Base-by-base conservation (phyloP, 1,284 basidiomycete species). In the Moniliophthora roreri region DNA sequence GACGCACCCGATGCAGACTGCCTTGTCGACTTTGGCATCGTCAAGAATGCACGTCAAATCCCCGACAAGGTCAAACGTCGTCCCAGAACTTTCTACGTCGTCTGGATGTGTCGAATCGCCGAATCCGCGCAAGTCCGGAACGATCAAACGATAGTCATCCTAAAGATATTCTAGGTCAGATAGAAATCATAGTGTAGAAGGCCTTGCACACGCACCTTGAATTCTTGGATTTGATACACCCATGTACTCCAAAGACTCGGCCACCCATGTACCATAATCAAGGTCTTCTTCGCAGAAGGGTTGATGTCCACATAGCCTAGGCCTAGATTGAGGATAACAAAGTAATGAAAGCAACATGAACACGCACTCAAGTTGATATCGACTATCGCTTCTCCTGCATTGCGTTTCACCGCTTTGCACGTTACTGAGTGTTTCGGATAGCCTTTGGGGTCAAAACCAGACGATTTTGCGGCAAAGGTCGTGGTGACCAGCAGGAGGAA, bases 251-350 rank as follows among this genome's bases (percentile, higher is more conserved):
- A 89, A 6, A 88, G 65, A 59, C 82, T 77, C 1, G 87, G 87
- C 87, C 87, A 89, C 2, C 87, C 87, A 60, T 89, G 87, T 0
- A 88, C 80, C 74, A 89, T 76, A 21, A 89, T 37, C 5, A 89
- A 66, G 0, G 82, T 78, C 11, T 67, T 69, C 32, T 75, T 63
- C 3, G 79, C 78, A 1, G 55, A 56, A 6, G 80, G 74, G 57
- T 88, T 87, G 47, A 87, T 62, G 40, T 89, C 78, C 16, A 84
- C 77, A 64, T 88, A 88, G 54, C 77, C 87, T 89, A 24, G 28
- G 24, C 13, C 3, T 35, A 18, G 20, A 40, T 46, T n/a, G n/a
- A n/a, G n/a, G n/a, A n/a, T n/a, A n/a, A 40, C 18, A 26, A 51
- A 2, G 11, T 21, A 23, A 23, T 26, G 42, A 15, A 18, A 2